phyloP scores from a whole-genome alignment of 768 basidiomycete species.

The Leucosporidium creatinivorum region DNA sequence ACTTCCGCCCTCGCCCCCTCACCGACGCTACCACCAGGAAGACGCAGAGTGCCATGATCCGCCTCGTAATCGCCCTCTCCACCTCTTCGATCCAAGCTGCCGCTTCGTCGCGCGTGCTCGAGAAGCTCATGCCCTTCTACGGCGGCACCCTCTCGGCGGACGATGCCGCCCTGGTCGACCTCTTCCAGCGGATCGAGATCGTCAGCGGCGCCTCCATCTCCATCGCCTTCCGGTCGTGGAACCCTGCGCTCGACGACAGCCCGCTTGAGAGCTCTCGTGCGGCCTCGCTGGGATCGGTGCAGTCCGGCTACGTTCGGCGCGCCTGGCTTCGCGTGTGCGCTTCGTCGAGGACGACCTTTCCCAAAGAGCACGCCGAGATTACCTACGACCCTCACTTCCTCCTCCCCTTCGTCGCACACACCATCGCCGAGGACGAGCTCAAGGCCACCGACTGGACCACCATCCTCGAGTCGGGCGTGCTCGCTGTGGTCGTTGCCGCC shows the following conservation, averaged over 20 bases:
- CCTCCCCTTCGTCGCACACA: conserved; percentile 57
- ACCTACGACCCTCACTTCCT: conserved; percentile 79
- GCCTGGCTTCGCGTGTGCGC: conserved; percentile 62
- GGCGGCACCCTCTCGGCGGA: conserved; percentile 59
- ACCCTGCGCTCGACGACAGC: conserved; percentile 53
- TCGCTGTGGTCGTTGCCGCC: conserved; percentile 63
- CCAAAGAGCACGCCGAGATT: conserved; percentile 40
- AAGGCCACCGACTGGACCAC: conserved; percentile 72
- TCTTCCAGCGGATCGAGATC: conserved; percentile 26
- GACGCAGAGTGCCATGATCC: neutral
- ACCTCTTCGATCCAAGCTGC: conserved; percentile 10
- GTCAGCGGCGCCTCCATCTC: conserved; percentile 51
- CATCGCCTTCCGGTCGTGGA: conserved; percentile 64
- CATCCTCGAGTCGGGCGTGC: conserved; percentile 70
- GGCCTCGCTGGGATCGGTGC: conserved; percentile 45
- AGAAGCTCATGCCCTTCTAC: conserved; percentile 68
- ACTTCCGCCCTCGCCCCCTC: conserved; percentile 3
- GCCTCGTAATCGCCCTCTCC: conserved; percentile 16
- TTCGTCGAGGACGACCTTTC: conserved; percentile 41
- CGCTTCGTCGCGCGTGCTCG: conserved; percentile 44
- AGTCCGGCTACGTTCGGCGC: conserved; percentile 55
- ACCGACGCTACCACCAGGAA: neutral
- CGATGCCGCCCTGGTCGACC: conserved; percentile 57
- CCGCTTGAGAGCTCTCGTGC: conserved; percentile 62
- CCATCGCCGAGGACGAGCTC: conserved; percentile 52